Conservation (phyloP, 371 early-diverging fungal species). For the Mucor saturninus region DNA sequence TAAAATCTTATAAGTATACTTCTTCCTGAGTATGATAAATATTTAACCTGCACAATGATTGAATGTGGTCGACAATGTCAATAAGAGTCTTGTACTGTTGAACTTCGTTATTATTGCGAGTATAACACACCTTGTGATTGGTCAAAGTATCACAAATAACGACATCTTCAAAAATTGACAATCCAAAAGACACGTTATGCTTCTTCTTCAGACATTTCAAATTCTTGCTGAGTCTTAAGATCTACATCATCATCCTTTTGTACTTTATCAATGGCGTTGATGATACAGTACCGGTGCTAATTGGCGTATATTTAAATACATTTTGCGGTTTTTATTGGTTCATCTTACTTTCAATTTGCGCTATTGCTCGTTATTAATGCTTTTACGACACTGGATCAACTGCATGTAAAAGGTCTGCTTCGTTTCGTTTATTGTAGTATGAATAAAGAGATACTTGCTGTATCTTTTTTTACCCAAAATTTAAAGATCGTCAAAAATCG, state of each 20-base stretch:
- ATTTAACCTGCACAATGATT: constrained; percentile 17
- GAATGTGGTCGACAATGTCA: constrained; percentile 74
- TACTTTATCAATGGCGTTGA: constrained; percentile 80
- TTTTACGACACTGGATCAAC: too few relatives aligned
- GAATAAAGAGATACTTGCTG: too few relatives aligned
- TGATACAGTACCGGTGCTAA: constrained; percentile 53
- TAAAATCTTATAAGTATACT: background rate
- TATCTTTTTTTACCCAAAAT: too few relatives aligned
- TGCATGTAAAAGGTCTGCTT: too few relatives aligned
- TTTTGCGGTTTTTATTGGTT: too few relatives aligned
- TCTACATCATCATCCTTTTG: constrained; percentile 54
- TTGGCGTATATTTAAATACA: too few relatives aligned
- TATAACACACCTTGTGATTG: constrained; percentile 82
- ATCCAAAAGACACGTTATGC: constrained; percentile 85
- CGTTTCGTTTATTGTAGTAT: too few relatives aligned
- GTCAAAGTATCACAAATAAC: constrained; percentile 84
- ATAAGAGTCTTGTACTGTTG: constrained; percentile 69
- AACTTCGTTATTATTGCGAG: constrained; percentile 78
- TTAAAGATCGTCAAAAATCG: too few relatives aligned
- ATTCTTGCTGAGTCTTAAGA: constrained; percentile 75
- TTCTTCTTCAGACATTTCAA: constrained; percentile 70
- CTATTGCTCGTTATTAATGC: too few relatives aligned
- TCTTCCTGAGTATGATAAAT: background rate
- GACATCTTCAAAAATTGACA: constrained; percentile 84
- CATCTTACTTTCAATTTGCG: too few relatives aligned